Evolutionary conservation across 768 basidiomycete genomes (phyloP).

Genomic region (Tulasnella sp.): DNA sequence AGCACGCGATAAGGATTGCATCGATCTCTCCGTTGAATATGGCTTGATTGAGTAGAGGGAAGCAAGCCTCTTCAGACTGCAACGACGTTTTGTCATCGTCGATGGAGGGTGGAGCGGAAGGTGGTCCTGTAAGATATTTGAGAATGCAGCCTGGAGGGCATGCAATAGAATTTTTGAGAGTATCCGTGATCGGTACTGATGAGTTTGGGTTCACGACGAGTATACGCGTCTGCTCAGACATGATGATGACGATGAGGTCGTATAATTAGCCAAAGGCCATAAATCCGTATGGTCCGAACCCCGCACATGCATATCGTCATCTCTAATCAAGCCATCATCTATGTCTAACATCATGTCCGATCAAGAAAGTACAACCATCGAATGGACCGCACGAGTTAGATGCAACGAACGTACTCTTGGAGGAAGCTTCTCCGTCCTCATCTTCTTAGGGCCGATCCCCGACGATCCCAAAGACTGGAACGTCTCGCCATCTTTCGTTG

Average conservation of each 20-base stretch:
- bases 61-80: constrained; percentile 18
- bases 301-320: no score
- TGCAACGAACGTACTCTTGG: no score
- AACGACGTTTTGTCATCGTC: constrained; percentile 21
- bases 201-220: constrained; percentile 32
- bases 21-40: neutral
- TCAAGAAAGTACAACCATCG: no score
- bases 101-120: constrained; percentile 22
- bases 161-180: constrained; percentile 19
- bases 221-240: no score
- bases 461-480: constrained; percentile 1
- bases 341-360: no score
- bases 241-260: no score
- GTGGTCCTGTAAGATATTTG: constrained; percentile 21
- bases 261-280: no score
- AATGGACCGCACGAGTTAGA: no score
- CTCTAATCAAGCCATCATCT: no score
- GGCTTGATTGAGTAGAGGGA: constrained; percentile 16
- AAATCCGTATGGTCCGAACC: no score
- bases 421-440: neutral
- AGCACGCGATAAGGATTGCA: constrained; percentile 27
- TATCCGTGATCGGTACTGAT: constrained; percentile 26
- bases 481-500: neutral
- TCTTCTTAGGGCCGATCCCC: constrained; percentile 6
- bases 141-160: neutral